These are phyloP conservation scores for Epichloe baconii DNA, from an alignment of 2,329 filamentous ascomycete genomes.

Conservation along the genomic window DNA sequence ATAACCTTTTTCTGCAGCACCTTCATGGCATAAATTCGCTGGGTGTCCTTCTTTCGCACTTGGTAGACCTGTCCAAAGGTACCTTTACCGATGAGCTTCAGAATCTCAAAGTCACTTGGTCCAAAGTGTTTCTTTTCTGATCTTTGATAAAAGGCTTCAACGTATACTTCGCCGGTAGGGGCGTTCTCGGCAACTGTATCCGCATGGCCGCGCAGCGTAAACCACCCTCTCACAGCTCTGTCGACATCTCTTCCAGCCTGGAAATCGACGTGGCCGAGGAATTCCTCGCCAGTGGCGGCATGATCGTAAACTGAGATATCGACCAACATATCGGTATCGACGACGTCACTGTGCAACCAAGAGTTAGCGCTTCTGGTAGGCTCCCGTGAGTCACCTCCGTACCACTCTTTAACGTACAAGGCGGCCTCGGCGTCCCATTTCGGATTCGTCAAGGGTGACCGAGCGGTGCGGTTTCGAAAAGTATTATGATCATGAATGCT, in stretches of 20 bases:
- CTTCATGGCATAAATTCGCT: constrained; percentile 97
- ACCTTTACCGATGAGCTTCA: constrained; percentile 94
- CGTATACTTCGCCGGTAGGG: constrained; percentile 75
- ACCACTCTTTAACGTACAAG: constrained; percentile 51
- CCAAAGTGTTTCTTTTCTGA: constrained; percentile 85
- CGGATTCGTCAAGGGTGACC: constrained; percentile 58
- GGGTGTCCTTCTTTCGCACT: constrained; percentile 92
- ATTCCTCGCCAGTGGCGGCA: constrained; percentile 67
- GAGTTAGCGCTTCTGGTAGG: constrained; percentile 3
- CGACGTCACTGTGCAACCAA: constrained; percentile 62
- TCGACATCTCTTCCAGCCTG: constrained; percentile 54
- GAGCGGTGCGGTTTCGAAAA: constrained; percentile 44
- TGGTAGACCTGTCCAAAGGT: constrained; percentile 99
- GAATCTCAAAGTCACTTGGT: constrained; percentile 87
- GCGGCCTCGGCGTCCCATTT: constrained; percentile 92
- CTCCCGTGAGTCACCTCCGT: background rate
- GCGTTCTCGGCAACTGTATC: constrained; percentile 60
- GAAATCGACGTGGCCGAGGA: constrained; percentile 81
- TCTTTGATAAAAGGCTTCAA: constrained; percentile 75
- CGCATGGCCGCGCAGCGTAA: constrained; percentile 60
- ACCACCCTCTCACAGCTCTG: constrained; percentile 72
- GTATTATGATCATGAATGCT: constrained; percentile 57
- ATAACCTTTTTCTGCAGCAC: constrained; percentile 99
- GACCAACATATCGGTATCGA: constrained; percentile 79
- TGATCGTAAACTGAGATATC: constrained; percentile 91